Evolutionary conservation across 495 filamentous ascomycete genomes (phyloP).

Genomic region (Lichina pygmaea): DNA sequence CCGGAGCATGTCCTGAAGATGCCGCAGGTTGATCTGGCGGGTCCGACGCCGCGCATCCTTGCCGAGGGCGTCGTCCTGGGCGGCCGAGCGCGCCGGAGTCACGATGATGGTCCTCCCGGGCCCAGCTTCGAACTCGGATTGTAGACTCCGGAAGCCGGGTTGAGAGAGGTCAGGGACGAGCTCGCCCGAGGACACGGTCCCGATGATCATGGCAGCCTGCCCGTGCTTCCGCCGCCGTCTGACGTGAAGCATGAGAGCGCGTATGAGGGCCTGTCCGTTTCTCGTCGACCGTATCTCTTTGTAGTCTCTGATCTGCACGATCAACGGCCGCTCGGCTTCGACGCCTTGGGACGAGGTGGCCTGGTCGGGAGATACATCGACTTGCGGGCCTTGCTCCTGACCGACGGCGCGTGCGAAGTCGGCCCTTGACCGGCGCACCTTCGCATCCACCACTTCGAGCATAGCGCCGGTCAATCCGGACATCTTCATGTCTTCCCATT

Average conservation of each 20-base stretch:
- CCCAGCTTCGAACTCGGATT: conserved; percentile 14
- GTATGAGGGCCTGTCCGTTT: conserved; percentile 34
- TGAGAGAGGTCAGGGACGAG: conserved; percentile 20
- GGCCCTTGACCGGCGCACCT: background rate
- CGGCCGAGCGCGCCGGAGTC: conserved; percentile 6
- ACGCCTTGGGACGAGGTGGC: conserved; percentile 5
- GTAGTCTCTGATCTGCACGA: conserved; percentile 53
- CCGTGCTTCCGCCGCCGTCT: conserved; percentile 39
- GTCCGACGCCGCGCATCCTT: conserved; percentile 23
- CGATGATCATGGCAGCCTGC: conserved; percentile 47
- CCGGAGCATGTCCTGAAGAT: conserved; percentile 36
- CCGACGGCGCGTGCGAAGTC: background rate
- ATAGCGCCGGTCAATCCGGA: conserved; percentile 2
- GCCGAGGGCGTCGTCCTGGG: conserved; percentile 13
- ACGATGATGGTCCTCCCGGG: conserved; percentile 26
- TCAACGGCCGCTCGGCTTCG: conserved; percentile 17
- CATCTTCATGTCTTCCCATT: conserved; percentile 14
- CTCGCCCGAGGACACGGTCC: conserved; percentile 30
- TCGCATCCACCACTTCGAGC: conserved; percentile 7
- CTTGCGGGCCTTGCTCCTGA: background rate
- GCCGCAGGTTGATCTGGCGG: conserved; percentile 36
- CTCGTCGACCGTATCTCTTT: conserved; percentile 37
- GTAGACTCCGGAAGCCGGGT: conserved; percentile 20
- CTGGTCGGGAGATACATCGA: background rate
- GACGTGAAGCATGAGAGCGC: conserved; percentile 39